Percentiles rank a stretch among this genome's conserved stretches.
These are phyloP conservation scores for Aspergillus hiratsukae DNA, from an alignment of 2,329 filamentous ascomycete species.

Conservation along the genomic window DNA sequence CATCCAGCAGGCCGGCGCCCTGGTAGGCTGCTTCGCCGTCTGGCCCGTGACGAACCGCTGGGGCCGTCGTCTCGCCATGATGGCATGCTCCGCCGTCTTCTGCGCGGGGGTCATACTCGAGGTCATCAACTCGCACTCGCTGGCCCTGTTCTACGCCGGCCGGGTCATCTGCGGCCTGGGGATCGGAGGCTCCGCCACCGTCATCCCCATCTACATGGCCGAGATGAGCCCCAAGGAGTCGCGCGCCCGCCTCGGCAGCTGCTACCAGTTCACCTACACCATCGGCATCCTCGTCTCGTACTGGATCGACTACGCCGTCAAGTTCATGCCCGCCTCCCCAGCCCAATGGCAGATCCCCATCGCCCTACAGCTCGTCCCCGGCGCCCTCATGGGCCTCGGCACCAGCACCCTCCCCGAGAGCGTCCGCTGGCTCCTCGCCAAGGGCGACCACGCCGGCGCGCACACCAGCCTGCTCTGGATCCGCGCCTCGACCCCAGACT, in stretches of 20 bases:
- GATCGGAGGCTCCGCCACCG: conserved; percentile 44
- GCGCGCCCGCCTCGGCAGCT: conserved; percentile 46
- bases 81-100: conserved; percentile 45
- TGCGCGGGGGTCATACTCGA: conserved; percentile 45
- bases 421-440: conserved; percentile 48
- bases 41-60: conserved; percentile 46
- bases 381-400: conserved; percentile 45
- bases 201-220: conserved; percentile 42
- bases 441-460: conserved; percentile 43
- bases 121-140: conserved; percentile 44
- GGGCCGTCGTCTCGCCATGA: conserved; percentile 45
- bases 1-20: conserved; percentile 50
- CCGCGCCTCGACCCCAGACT: conserved; percentile 36
- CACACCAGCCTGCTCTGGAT: conserved; percentile 50
- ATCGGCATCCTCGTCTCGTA: conserved; percentile 50
- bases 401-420: conserved; percentile 49
- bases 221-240: conserved; percentile 46
- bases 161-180: conserved; percentile 48
- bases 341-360: conserved; percentile 56
- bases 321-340: conserved; percentile 23
- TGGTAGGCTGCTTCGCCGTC: conserved; percentile 49
- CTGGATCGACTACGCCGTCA: conserved; percentile 49
- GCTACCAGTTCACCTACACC: conserved; percentile 51
- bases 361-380: conserved; percentile 48
- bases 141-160: conserved; percentile 44